Conservation (phyloP, 2,329 filamentous ascomycete genomes). For the Apiospora saccharicola region DNA sequence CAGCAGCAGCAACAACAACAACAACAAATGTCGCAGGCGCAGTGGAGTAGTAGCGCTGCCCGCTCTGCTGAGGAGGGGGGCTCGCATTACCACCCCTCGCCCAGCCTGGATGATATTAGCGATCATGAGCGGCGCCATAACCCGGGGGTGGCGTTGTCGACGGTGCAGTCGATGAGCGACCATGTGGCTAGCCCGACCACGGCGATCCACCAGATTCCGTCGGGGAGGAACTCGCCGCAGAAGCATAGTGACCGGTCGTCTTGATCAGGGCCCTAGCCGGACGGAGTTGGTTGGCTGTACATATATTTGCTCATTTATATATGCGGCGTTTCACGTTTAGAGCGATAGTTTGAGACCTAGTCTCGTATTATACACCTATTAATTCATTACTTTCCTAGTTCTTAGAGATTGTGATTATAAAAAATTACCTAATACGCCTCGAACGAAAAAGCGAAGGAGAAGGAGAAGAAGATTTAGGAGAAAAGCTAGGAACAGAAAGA, state of each 20-base stretch:
- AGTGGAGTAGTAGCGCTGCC: background rate
- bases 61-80: conserved; percentile 28
- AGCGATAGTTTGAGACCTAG: background rate
- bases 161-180: conserved; percentile 30
- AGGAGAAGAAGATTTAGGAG: too few relatives aligned
- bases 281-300: background rate
- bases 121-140: conserved; percentile 15
- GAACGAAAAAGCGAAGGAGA: too few relatives aligned
- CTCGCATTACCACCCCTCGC: conserved; percentile 25
- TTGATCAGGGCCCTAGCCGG: background rate
- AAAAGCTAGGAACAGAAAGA: too few relatives aligned
- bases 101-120: conserved; percentile 24
- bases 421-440: too few relatives aligned
- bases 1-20: background rate
- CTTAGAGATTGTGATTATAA: too few relatives aligned
- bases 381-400: too few relatives aligned
- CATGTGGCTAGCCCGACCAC: conserved; percentile 10
- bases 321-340: background rate
- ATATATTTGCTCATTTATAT: background rate
- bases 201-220: background rate
- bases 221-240: conserved; percentile 2
- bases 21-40: background rate
- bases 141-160: conserved; percentile 27
- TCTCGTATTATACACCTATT: background rate
- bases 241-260: background rate